Conservation (phyloP, 2,329 filamentous ascomycete genomes). For the Elsinoe necatrix region DNA sequence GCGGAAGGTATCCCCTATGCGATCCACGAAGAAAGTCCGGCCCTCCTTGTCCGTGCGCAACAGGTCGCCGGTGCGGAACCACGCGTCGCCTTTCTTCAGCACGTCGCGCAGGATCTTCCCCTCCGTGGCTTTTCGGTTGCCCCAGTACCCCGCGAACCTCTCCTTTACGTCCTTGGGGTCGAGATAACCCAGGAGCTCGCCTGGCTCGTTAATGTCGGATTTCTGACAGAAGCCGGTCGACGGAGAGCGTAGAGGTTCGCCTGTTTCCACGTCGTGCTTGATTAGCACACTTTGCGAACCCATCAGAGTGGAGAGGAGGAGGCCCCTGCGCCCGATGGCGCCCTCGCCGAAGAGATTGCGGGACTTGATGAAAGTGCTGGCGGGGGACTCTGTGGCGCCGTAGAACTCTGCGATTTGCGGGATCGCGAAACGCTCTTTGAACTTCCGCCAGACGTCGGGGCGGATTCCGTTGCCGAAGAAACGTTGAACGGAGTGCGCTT, state of each 20-base stretch:
- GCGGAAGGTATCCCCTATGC: conserved; percentile 68
- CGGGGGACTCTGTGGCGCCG: conserved; percentile 44
- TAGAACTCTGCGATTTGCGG: conserved; percentile 32
- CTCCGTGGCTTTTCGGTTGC: conserved; percentile 60
- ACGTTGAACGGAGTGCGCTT: conserved; percentile 60
- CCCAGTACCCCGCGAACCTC: conserved; percentile 75
- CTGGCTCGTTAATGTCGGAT: conserved; percentile 53
- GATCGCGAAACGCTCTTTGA: conserved; percentile 61
- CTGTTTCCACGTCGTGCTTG: conserved; percentile 61
- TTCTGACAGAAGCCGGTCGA: conserved; percentile 59
- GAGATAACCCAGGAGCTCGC: conserved; percentile 67
- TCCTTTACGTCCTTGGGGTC: conserved; percentile 54
- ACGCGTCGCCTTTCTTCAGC: conserved; percentile 66
- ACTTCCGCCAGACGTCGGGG: conserved; percentile 75
- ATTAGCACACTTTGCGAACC: conserved; percentile 50
- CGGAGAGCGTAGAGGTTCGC: conserved; percentile 58
- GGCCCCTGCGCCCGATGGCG: conserved; percentile 66
- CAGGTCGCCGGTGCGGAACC: conserved; percentile 78
- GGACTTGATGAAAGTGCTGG: conserved; percentile 63
- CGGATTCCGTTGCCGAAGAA: conserved; percentile 81
- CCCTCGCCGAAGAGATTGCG: conserved; percentile 66
- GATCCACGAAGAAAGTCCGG: conserved; percentile 70
- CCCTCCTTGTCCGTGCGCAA: conserved; percentile 63
- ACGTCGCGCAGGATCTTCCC: conserved; percentile 68
- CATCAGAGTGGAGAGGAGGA: conserved; percentile 49